These are phyloP conservation scores for Pichia paraexigua DNA, from an alignment of 805 yeast genomes.

Conservation along the genomic window DNA sequence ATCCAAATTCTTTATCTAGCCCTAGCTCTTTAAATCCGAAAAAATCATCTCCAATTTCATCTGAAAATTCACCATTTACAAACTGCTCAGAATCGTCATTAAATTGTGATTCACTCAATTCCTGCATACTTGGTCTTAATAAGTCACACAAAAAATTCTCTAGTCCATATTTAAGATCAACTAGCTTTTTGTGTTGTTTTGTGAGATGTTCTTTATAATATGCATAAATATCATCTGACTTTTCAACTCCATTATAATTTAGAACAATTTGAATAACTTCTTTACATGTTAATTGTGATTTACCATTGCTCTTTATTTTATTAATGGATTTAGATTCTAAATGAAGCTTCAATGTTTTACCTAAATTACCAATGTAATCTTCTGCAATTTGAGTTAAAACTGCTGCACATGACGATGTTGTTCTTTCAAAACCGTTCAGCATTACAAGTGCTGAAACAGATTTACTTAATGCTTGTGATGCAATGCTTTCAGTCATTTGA, in stretches of 20 bases:
- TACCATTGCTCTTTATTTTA: constrained; percentile 23
- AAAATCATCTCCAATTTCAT: constrained; percentile 92
- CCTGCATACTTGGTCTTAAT: constrained; percentile 72
- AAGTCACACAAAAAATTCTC: constrained; percentile 69
- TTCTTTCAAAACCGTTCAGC: constrained; percentile 87
- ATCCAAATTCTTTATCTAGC: constrained; percentile 81
- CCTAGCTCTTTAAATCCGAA: constrained; percentile 96
- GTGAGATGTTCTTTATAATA: constrained; percentile 66
- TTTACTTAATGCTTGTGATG: constrained; percentile 57
- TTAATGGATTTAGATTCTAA: constrained; percentile 53
- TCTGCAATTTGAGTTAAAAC: constrained; percentile 79
- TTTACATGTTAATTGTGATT: constrained; percentile 21
- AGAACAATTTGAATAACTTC: constrained; percentile 56
- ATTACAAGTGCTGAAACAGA: constrained; percentile 72
- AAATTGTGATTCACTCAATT: constrained; percentile 65
- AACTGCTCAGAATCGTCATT: constrained; percentile 90
- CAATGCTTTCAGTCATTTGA: constrained; percentile 46
- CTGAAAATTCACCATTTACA: constrained; percentile 88
- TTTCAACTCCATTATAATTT: constrained; percentile 78
- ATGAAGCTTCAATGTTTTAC: constrained; percentile 61
- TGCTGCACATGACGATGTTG: constrained; percentile 70
- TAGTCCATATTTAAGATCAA: constrained; percentile 59
- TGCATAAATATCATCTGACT: constrained; percentile 66
- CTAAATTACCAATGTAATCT: constrained; percentile 65
- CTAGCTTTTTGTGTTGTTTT: constrained; percentile 61